phyloP scores from a whole-genome alignment of 345 rosid genomes.

The Salix exigua region DNA sequence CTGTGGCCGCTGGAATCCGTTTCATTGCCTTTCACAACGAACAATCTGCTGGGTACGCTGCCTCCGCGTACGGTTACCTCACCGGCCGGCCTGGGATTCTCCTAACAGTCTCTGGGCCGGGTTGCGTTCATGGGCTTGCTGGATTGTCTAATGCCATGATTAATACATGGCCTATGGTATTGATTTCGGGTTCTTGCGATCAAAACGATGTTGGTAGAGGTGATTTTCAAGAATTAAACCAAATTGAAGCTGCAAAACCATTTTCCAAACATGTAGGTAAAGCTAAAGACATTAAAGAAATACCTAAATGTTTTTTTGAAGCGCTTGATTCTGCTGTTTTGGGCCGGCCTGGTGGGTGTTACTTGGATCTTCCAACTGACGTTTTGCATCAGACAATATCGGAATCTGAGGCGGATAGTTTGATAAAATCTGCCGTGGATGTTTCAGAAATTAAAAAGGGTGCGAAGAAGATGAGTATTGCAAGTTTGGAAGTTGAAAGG shows the following conservation, averaged over 20 bases:
- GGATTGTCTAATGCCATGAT: conserved; percentile 89
- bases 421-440: conserved; percentile 36
- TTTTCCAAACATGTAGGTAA: conserved; percentile 69
- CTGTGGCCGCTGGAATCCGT: conserved; percentile 72
- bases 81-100: conserved; percentile 81
- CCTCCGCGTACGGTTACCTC: conserved; percentile 92
- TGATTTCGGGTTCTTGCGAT: conserved; percentile 95
- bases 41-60: conserved; percentile 97
- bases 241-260: conserved; percentile 73
- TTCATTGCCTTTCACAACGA: conserved; percentile 97
- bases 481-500: conserved; percentile 49
- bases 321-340: conserved; percentile 60
- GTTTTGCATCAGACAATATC: conserved; percentile 72
- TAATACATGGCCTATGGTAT: conserved; percentile 80
- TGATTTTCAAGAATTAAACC: conserved; percentile 95
- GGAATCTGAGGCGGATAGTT: conserved; percentile 59
- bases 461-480: conserved; percentile 2
- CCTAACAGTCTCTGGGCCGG: conserved; percentile 92
- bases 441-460: conserved; percentile 14
- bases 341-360: conserved; percentile 92
- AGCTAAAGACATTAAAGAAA: conserved; percentile 56
- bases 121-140: conserved; percentile 94
- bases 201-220: conserved; percentile 78
- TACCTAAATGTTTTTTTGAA: conserved; percentile 69
- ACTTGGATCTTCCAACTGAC: conserved; percentile 81